Conservation (phyloP, 225 moss, liverwort and hornwort species). For the Physcomitrellopsis africana region DNA sequence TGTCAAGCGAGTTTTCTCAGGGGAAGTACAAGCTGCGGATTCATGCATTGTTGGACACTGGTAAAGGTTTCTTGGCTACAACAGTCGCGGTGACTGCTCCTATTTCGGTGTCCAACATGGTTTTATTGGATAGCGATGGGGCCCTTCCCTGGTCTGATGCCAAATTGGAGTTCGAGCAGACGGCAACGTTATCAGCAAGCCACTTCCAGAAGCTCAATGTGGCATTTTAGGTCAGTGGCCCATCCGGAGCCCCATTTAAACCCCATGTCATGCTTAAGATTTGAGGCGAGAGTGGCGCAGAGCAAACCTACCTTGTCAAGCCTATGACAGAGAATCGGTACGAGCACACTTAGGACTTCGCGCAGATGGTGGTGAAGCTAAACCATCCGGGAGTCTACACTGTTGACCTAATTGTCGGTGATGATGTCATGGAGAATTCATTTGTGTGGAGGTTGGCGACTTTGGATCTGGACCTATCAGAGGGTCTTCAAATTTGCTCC, state of each 20-base stretch:
- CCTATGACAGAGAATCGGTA: constrained; percentile 43
- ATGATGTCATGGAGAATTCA: constrained; percentile 86
- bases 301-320: constrained; percentile 60
- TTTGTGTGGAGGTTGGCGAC: constrained; percentile 73
- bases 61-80: constrained; percentile 54
- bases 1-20: constrained; percentile 41
- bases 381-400: constrained; percentile 75
- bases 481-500: constrained; percentile 64
- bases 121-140: constrained; percentile 69
- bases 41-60: constrained; percentile 35
- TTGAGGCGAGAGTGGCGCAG: constrained; percentile 68
- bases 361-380: constrained; percentile 73
- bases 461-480: constrained; percentile 84
- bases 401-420: constrained; percentile 75
- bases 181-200: constrained; percentile 53
- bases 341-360: constrained; percentile 77
- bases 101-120: constrained; percentile 60
- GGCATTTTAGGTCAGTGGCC: constrained; percentile 62
- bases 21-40: constrained; percentile 78
- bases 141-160: constrained; percentile 46
- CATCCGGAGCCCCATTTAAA: constrained; percentile 49
- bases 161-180: constrained; percentile 50
- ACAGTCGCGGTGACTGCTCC: constrained; percentile 55
- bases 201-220: constrained; percentile 79
- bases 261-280: constrained; percentile 72